Evolutionary conservation across 2,329 filamentous ascomycete species (phyloP), one percentile per base, ranked within the genome.

Genomic region (Pseudogymnoascus pannorum): DNA sequence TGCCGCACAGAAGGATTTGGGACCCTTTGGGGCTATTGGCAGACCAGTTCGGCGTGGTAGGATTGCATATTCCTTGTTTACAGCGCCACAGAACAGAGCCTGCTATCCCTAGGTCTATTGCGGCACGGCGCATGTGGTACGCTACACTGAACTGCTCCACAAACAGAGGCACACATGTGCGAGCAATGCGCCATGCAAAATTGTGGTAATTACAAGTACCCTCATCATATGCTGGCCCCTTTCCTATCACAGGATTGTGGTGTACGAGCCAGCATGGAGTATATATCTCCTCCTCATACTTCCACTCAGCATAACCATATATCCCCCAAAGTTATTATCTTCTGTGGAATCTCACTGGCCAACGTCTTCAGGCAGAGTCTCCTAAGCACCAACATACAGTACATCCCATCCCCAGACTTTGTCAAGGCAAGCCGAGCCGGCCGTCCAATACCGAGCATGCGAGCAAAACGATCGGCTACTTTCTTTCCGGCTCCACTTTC

Each of bases 111-210:
- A 18, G 26, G 26, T 31, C 2, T 31, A 33, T 54, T 54, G n/a
- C 24, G 22, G 22, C 14, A 51, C 9, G 9, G 48, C 26, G 24
- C 44, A 51, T 51, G 16, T 54, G 44, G 14, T 51, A 29, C 24
- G 44, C 24, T 51, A 31, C 48, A 33, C 16, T 18, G 26, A 14
- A 54, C 26, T 31, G 48, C 16, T 31, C 48, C 24, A n/a, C n/a
- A n/a, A n/a, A n/a, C n/a, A n/a, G n/a, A n/a, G n/a, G 48, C 48
- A 54, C 48, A 54, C 44, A 54, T 26, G 31, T 54, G 48, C 48
- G n/a, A 54, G 16, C 36, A 48, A 33, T 20, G 16, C 29, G 11
- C 26, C 26, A 33, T 31, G 48, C 18, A 54, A 33, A 31, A 9
- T 33, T 31, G 48, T 24, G 24, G n/a, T n/a, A n/a, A n/a, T n/a